A percentile compares a stretch with the other conserved stretches of the same genome.
phyloP scores from a whole-genome alignment of 2,329 filamentous ascomycete species.

The Fusarium illudens region DNA sequence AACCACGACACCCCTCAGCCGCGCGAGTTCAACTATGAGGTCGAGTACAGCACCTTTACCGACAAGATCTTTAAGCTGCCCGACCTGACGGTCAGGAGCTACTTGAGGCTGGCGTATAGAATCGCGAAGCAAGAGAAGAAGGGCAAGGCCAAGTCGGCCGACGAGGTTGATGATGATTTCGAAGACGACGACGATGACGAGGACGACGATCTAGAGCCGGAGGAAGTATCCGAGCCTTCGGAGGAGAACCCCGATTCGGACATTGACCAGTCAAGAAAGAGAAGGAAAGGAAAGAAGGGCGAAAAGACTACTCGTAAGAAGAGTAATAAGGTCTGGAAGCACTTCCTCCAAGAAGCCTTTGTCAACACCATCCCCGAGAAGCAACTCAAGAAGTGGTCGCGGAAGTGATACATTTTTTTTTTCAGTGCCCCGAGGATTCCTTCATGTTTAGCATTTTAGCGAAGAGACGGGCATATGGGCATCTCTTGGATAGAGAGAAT shows the following conservation, averaged over 20 bases:
- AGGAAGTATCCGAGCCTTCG: conserved; percentile 25
- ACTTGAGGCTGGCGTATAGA: conserved; percentile 79
- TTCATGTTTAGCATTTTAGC: conserved; percentile 31
- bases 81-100: conserved; percentile 86
- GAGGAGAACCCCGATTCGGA: conserved; percentile 31
- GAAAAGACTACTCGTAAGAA: conserved; percentile 56
- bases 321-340: conserved; percentile 76
- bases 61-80: conserved; percentile 78
- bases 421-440: not conserved
- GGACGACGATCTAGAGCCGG: conserved; percentile 12
- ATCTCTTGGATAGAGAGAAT: conserved; percentile 2
- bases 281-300: conserved; percentile 52
- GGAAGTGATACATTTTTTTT: conserved; percentile 14
- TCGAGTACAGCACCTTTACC: conserved; percentile 86
- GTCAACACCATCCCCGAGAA: conserved; percentile 74
- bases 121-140: conserved; percentile 64
- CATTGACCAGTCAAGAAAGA: conserved; percentile 13
- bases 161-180: conserved; percentile 30
- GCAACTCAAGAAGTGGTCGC: conserved; percentile 64
- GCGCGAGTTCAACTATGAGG: conserved; percentile 74
- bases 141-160: conserved; percentile 35
- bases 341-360: conserved; percentile 81
- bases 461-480: conserved; percentile 27
- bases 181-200: conserved; percentile 43
- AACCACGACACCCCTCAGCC: conserved; percentile 64